These are phyloP conservation scores for Zelonia costaricensis DNA, from an alignment of 208 protist species.

Conservation along the genomic window DNA sequence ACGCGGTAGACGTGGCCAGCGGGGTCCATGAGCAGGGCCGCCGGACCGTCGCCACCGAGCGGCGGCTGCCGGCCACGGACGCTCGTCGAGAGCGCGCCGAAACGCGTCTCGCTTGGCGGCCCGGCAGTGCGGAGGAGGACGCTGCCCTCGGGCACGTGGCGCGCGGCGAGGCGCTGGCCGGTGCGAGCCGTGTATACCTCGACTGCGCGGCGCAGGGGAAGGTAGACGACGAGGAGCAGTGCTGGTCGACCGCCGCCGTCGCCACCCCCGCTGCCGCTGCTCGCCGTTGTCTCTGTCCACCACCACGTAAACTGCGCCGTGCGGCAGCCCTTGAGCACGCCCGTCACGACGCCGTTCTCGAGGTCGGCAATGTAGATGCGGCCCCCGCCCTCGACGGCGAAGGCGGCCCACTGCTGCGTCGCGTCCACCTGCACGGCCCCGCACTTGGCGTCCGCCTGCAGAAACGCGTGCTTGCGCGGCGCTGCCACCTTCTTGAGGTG, in stretches of 20 bases:
- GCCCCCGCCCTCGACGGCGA: constrained; percentile 47
- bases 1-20: constrained; percentile 18
- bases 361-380: constrained; percentile 77
- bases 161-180: constrained; percentile 55
- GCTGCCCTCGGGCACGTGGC: constrained; percentile 50
- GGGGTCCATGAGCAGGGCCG: constrained; percentile 21
- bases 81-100: too few species aligned
- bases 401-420: constrained; percentile 65
- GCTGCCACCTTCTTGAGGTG: constrained; percentile 41
- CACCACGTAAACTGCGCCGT: constrained; percentile 74
- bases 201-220: constrained; percentile 64
- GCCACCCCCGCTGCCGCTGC: too few species aligned
- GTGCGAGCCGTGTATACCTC: constrained; percentile 74
- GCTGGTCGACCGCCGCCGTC: constrained; percentile 26
- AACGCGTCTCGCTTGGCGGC: constrained; percentile 1
- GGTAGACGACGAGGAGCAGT: constrained; percentile 67
- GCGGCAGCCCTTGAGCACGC: constrained; percentile 74
- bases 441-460: constrained; percentile 63
- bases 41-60: constrained; percentile 4
- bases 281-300: constrained; percentile 32
- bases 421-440: constrained; percentile 62
- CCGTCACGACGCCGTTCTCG: constrained; percentile 40
- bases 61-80: too few species aligned
- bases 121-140: constrained; percentile 44
- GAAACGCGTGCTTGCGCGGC: constrained; percentile 23